Evolutionary conservation across 1,139 yeast genomes (phyloP).

Genomic region (Geotrichum australiense): DNA sequence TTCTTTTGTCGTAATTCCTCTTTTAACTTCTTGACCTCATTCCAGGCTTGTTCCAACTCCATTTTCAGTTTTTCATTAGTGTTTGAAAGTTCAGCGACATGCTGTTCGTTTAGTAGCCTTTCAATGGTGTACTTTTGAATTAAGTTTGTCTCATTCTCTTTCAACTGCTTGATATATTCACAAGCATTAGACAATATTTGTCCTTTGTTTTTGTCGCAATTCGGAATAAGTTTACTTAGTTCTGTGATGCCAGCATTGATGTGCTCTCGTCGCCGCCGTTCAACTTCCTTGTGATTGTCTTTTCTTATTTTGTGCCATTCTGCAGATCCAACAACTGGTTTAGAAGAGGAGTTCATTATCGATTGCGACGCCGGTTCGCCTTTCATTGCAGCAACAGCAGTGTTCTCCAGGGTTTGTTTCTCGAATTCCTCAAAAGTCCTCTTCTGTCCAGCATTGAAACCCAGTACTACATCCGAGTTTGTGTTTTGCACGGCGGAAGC

Average conservation of each 20-base stretch:
- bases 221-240: conserved; percentile 74
- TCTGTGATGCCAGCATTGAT: conserved; percentile 86
- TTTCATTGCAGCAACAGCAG: conserved; percentile 6
- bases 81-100: conserved; percentile 69
- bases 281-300: conserved; percentile 95
- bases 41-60: conserved; percentile 84
- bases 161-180: conserved; percentile 79
- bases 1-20: conserved; percentile 1
- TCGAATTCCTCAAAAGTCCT: conserved; percentile 5
- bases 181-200: conserved; percentile 82
- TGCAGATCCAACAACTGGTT: conserved; percentile 52
- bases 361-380: too few species aligned
- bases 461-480: not conserved
- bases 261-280: conserved; percentile 88
- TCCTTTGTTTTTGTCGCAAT: conserved; percentile 86
- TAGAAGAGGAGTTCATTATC: too few species aligned
- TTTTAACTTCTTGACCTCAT: conserved; percentile 59
- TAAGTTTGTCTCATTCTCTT: conserved; percentile 79
- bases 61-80: conserved; percentile 72
- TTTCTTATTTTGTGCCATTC: conserved; percentile 86
- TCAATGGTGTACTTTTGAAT: conserved; percentile 94
- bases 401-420: conserved; percentile 1
- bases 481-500: conserved; percentile 7
- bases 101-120: conserved; percentile 85
- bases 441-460: conserved; percentile 2